These are phyloP conservation scores for Pisolithus orientalis DNA, from an alignment of 768 basidiomycete species.

Conservation along the genomic window DNA sequence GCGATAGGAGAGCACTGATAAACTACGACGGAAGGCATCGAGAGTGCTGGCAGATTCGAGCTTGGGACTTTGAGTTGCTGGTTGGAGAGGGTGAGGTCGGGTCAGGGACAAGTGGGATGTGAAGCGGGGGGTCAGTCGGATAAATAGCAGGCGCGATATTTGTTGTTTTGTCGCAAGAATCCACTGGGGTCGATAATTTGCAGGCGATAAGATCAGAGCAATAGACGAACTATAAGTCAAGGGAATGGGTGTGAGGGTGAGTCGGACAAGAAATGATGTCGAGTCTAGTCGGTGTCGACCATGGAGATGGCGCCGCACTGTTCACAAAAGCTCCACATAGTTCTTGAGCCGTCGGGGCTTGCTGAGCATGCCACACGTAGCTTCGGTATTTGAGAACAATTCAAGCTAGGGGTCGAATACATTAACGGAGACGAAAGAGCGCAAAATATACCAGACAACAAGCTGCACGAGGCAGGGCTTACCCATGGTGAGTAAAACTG, in stretches of 20 bases:
- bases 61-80: conserved; percentile 11
- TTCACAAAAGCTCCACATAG: conserved; percentile 88
- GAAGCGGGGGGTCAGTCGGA: conserved; percentile 16
- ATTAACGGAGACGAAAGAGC: conserved; percentile 4
- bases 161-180: conserved; percentile 13
- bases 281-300: conserved; percentile 62
- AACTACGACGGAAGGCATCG: conserved; percentile 14
- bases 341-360: conserved; percentile 56
- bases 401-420: conserved; percentile 36
- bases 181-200: conserved; percentile 10
- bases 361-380: conserved; percentile 73
- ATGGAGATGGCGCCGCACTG: conserved; percentile 86
- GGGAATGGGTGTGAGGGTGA: conserved; percentile 3
- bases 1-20: conserved; percentile 9
- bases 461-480: conserved; percentile 20
- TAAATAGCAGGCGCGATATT: conserved; percentile 14
- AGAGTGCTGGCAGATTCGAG: conserved; percentile 11
- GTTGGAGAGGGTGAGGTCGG: conserved; percentile 6
- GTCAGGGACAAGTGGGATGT: conserved; percentile 8
- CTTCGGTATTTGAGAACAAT: conserved; percentile 78
- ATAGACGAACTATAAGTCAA: conserved; percentile 25
- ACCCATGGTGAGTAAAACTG: conserved; percentile 68
- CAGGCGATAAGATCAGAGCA: conserved; percentile 21
- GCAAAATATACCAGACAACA: conserved; percentile 10
- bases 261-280: not conserved